Conservation (phyloP, 2,329 filamentous ascomycete genomes). For the Cordyceps fumosorosea region DNA sequence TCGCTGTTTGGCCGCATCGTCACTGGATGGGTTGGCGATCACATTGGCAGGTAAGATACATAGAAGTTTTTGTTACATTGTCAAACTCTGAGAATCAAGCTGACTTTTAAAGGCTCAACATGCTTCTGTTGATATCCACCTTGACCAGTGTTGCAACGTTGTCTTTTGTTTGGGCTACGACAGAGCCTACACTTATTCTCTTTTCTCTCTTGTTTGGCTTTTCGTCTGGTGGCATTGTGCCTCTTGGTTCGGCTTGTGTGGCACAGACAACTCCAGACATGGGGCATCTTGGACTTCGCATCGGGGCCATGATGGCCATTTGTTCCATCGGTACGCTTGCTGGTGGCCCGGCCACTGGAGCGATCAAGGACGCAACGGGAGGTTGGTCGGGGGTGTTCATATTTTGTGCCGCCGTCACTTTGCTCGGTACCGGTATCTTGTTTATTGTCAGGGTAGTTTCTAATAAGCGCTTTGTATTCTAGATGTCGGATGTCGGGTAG, state of each 20-base stretch:
- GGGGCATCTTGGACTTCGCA: conserved; percentile 24
- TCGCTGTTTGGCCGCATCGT: conserved; percentile 46
- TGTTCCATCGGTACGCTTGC: conserved; percentile 21
- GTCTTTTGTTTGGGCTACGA: conserved; percentile 24
- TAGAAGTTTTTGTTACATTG: background rate
- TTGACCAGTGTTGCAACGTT: conserved; percentile 23
- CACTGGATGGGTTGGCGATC: conserved; percentile 46
- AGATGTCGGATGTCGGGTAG: background rate
- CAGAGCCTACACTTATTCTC: conserved; percentile 16
- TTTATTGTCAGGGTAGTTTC: background rate
- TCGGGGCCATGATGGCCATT: conserved; percentile 27
- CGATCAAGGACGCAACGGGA: conserved; percentile 14
- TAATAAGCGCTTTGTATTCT: conserved; percentile 4
- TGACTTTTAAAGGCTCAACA: conserved; percentile 33
- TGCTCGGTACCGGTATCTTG: background rate
- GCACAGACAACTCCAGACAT: conserved; percentile 25
- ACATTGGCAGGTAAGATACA: conserved; percentile 32
- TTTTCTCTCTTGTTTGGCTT: conserved; percentile 25
- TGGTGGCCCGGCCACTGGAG: conserved; percentile 20
- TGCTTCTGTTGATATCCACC: conserved; percentile 21
- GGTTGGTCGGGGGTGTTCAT: background rate
- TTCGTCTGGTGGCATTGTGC: conserved; percentile 27
- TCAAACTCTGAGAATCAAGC: background rate
- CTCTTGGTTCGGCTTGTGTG: conserved; percentile 26
- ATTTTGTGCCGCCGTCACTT: background rate